Evolutionary conservation across 169 alveolate species (phyloP).

Genomic region (Blepharisma undulans): DNA sequence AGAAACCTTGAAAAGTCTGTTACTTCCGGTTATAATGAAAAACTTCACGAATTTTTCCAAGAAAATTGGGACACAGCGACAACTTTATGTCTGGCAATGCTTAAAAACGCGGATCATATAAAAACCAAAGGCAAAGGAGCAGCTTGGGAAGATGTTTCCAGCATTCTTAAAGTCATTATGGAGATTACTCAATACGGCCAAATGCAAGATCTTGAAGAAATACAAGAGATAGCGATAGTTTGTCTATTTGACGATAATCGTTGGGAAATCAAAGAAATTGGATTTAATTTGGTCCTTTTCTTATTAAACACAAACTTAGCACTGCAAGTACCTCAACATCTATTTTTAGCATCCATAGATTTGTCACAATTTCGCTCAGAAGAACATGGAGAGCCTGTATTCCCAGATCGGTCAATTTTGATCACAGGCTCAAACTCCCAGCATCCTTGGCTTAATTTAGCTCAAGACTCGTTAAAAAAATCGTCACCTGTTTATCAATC

Average conservation of each 20-base stretch:
- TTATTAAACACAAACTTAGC: neutral
- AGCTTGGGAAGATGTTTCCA: constrained; percentile 33
- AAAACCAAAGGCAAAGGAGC: neutral
- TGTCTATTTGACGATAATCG: constrained; percentile 21
- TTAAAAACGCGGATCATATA: too few species aligned
- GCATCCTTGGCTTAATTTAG: constrained; percentile 10
- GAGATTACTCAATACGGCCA: constrained; percentile 11
- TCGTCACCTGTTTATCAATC: neutral
- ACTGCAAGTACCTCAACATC: neutral
- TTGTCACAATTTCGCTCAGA: neutral
- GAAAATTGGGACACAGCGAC: neutral
- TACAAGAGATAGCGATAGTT: neutral
- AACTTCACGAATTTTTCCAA: neutral
- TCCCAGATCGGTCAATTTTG: neutral
- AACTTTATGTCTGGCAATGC: constrained; percentile 1
- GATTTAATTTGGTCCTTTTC: neutral
- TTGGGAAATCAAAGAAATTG: constrained; percentile 16
- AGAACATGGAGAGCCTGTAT: neutral
- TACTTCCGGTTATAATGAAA: neutral
- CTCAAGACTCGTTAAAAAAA: neutral
- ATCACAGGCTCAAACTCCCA: neutral
- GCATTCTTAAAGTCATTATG: neutral
- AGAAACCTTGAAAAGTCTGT: neutral
- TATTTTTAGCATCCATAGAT: constrained; percentile 6
- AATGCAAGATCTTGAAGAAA: neutral